Percentiles rank a stretch among this genome's conserved stretches.
phyloP scores from a whole-genome alignment of 495 filamentous ascomycete genomes.

The Hypomontagnella monticulosa region DNA sequence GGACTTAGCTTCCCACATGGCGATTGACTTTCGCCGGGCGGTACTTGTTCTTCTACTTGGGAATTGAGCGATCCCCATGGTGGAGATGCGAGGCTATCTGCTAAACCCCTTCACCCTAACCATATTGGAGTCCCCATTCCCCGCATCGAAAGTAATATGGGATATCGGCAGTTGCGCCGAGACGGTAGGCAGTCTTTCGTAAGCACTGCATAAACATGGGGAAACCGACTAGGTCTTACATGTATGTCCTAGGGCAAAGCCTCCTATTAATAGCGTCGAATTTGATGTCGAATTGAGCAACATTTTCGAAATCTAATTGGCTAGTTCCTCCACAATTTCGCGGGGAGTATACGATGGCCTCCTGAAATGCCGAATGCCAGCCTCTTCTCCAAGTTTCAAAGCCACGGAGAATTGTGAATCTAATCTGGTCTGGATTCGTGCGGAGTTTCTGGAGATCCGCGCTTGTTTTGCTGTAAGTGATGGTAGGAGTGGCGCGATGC shows the following conservation, averaged over 20 bases:
- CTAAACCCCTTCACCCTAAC: conserved; percentile 21
- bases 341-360: conserved; percentile 6
- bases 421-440: conserved; percentile 16
- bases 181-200: conserved; percentile 3
- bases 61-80: not conserved
- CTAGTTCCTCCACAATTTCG: not conserved
- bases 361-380: conserved; percentile 8
- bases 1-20: conserved; percentile 15
- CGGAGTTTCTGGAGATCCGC: conserved; percentile 19
- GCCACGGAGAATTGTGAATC: conserved; percentile 19
- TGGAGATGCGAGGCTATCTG: conserved; percentile 15
- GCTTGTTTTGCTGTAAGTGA: not conserved
- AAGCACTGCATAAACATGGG: not conserved
- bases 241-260: not conserved
- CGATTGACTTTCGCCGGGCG: conserved; percentile 3
- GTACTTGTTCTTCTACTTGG: conserved; percentile 26
- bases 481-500: conserved; percentile 20
- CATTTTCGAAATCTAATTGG: not conserved
- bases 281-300: not conserved
- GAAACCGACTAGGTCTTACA: not conserved
- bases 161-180: conserved; percentile 32
- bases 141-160: conserved; percentile 21
- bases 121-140: conserved; percentile 29
- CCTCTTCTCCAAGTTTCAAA: conserved; percentile 28
- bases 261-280: not conserved